phyloP scores from a whole-genome alignment of 768 basidiomycete genomes.

The Podaxis carcinomalis region DNA sequence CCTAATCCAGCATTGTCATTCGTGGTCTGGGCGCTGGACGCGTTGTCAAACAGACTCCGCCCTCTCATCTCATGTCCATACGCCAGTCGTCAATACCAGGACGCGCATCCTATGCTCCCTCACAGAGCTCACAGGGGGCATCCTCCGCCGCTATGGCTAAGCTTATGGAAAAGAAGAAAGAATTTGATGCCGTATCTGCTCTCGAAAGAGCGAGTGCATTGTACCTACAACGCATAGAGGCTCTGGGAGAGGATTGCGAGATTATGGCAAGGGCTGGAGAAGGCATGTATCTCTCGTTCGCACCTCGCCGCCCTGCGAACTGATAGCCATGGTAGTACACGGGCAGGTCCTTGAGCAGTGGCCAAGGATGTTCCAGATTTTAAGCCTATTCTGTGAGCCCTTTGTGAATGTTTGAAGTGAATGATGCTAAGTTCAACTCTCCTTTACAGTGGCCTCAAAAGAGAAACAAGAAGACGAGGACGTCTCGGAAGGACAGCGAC shows the following conservation, averaged over 20 bases:
- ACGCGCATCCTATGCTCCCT: slow-evolving; percentile 46
- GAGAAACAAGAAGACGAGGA: slow-evolving; percentile 26
- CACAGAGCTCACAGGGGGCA: slow-evolving; percentile 31
- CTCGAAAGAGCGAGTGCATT: slow-evolving; percentile 60
- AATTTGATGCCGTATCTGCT: slow-evolving; percentile 70
- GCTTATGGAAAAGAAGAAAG: slow-evolving; percentile 76
- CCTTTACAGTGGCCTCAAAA: slow-evolving; percentile 43
- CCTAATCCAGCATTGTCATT: slow-evolving; percentile 10
- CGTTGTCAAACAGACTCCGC: slow-evolving; percentile 8
- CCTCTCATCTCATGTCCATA: slow-evolving; percentile 27
- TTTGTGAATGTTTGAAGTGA: neutral
- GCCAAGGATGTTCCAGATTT: slow-evolving; percentile 80
- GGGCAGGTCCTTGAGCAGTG: slow-evolving; percentile 77
- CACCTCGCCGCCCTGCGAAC: neutral
- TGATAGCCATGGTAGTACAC: slow-evolving; percentile 42
- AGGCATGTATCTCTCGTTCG: slow-evolving; percentile 34
- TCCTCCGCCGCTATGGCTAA: slow-evolving; percentile 49
- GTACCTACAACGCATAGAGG: slow-evolving; percentile 65
- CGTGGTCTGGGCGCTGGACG: neutral
- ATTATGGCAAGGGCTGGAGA: slow-evolving; percentile 75
- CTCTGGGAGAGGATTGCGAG: slow-evolving; percentile 66
- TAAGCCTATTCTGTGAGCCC: slow-evolving; percentile 56
- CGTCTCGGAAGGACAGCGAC: slow-evolving; percentile 44
- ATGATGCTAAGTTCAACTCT: neutral
- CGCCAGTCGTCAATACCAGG: slow-evolving; percentile 51